Percentiles rank a stretch among this genome's conserved stretches.
phyloP scores from a whole-genome alignment of 257 asterid genomes.

The Verbascum thapsus region DNA sequence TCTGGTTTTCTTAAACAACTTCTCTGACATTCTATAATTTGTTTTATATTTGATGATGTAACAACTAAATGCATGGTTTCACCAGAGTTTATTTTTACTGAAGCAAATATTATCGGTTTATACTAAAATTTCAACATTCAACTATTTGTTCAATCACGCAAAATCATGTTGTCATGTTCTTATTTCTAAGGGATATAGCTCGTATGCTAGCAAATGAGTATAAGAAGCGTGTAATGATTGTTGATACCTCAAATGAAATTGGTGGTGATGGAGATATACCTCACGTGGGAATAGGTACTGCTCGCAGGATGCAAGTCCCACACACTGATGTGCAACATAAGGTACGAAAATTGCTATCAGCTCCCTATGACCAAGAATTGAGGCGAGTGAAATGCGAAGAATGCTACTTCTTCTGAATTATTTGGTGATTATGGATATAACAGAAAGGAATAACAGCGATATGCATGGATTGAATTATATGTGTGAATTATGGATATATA shows the following conservation, averaged over 20 bases:
- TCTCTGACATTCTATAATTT: too few species aligned
- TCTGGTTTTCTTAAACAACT: background rate
- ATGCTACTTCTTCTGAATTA: conserved; percentile 9
- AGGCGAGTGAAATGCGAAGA: conserved; percentile 5
- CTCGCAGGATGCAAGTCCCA: conserved; percentile 98
- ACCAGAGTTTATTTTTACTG: conserved; percentile 7
- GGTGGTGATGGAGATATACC: conserved; percentile 99
- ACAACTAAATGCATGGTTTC: conserved; percentile 17
- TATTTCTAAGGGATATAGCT: conserved; percentile 79
- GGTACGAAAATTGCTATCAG: conserved; percentile 46
- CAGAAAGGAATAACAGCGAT: conserved; percentile 1
- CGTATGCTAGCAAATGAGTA: conserved; percentile 97
- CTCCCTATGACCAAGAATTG: conserved; percentile 5
- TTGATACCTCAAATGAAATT: conserved; percentile 96
- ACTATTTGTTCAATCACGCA: conserved; percentile 16
- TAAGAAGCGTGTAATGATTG: conserved; percentile 92
- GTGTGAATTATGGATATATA: conserved; percentile 13
- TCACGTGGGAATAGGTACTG: conserved; percentile 90
- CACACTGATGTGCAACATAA: conserved; percentile 88
- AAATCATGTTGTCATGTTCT: conserved; percentile 14
- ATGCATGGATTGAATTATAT: conserved; percentile 16
- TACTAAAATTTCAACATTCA: background rate
- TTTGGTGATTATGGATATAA: conserved; percentile 20
- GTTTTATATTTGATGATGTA: background rate
- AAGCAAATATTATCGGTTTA: conserved; percentile 16